phyloP scores from a whole-genome alignment of 2,329 filamentous ascomycete species.

The Colletotrichum aenigma region DNA sequence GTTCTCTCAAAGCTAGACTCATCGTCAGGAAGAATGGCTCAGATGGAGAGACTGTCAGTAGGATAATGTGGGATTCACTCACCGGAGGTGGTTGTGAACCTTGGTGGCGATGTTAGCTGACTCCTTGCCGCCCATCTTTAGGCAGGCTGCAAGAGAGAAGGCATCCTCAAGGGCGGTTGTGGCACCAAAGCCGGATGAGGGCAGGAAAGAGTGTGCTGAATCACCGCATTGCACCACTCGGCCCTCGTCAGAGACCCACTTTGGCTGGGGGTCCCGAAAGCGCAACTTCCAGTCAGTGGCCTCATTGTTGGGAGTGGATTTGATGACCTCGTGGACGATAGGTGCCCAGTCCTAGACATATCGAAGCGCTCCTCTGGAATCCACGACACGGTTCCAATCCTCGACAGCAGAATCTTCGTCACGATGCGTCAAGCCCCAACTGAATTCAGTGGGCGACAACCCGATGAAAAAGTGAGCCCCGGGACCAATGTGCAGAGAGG shows the following conservation, averaged over 20 bases:
- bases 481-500: not conserved
- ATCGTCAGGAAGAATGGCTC: not conserved
- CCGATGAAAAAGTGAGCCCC: not conserved
- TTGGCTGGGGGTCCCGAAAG: slow-evolving; percentile 42
- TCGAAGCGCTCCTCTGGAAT: not conserved
- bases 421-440: not conserved
- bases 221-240: slow-evolving; percentile 45
- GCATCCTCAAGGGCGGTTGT: slow-evolving; percentile 48
- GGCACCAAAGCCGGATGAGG: slow-evolving; percentile 44
- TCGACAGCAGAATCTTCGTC: not conserved
- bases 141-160: slow-evolving; percentile 35
- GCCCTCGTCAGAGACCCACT: slow-evolving; percentile 37
- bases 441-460: not conserved
- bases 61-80: not conserved
- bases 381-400: not conserved
- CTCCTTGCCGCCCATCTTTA: not conserved
- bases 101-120: not conserved
- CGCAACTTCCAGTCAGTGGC: slow-evolving; percentile 44
- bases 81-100: not conserved
- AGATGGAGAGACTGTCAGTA: not conserved
- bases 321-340: not conserved
- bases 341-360: not conserved
- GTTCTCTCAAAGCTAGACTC: not conserved
- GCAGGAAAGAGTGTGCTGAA: slow-evolving; percentile 43
- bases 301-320: slow-evolving; percentile 21